Evolutionary conservation across 192 early-diverging fungal species (phyloP).

Genomic region (Coemansia sp.): DNA sequence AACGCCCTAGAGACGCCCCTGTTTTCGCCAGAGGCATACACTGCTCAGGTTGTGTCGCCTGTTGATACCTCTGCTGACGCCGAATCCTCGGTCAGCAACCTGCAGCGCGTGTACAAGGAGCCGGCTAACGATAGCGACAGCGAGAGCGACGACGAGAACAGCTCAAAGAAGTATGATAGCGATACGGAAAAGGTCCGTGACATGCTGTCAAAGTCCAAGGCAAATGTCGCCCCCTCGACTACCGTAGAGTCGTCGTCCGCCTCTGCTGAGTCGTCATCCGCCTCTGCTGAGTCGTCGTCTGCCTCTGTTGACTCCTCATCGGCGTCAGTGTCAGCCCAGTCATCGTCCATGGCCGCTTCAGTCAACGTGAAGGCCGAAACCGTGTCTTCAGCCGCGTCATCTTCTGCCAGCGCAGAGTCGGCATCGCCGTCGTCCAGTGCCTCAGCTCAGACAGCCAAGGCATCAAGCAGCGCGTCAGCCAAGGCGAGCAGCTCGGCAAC

Average conservation of each 20-base stretch:
- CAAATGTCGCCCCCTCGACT: not conserved
- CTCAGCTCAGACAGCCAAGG: slow-evolving; percentile 10
- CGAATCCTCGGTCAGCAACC: slow-evolving; percentile 9
- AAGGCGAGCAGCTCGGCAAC: not conserved
- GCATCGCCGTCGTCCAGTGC: not conserved
- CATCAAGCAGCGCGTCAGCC: not conserved
- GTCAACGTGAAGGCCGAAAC: slow-evolving; percentile 4
- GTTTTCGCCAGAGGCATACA: not conserved
- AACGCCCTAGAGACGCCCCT: not conserved
- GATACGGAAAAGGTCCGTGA: slow-evolving; percentile 2
- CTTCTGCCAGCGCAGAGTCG: no score
- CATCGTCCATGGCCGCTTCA: slow-evolving; percentile 1
- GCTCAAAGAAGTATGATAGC: slow-evolving; percentile 5
- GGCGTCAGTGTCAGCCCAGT: slow-evolving; percentile 3
- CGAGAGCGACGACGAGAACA: slow-evolving; percentile 13
- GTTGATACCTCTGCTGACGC: not conserved
- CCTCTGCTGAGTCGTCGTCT: slow-evolving; percentile 2
- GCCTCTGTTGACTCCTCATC: slow-evolving; percentile 2
- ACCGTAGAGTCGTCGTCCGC: not conserved
- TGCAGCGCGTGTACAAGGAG: slow-evolving; percentile 14
- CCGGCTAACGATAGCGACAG: slow-evolving; percentile 15
- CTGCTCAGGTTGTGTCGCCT: not conserved
- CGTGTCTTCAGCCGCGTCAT: not conserved
- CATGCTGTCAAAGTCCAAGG: slow-evolving; percentile 4
- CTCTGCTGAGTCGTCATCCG: slow-evolving; percentile 3